Percentiles rank a stretch among this genome's conserved stretches.
Evolutionary conservation across 345 rosid species (phyloP).

Genomic region (Geranium rotundifolium): DNA sequence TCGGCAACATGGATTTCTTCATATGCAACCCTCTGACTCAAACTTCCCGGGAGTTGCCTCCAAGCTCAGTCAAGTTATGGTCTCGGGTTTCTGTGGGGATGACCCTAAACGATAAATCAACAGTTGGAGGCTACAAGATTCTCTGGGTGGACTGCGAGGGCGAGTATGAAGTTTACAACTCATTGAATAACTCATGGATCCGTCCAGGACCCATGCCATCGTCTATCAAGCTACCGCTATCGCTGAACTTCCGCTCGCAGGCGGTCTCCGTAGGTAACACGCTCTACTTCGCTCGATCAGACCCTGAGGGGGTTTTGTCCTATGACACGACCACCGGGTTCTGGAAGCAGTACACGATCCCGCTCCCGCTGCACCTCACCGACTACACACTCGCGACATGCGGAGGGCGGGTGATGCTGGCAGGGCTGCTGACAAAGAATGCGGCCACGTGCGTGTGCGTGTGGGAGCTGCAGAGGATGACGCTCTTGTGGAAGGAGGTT

Average conservation of each 20-base stretch:
- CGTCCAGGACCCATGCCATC: conserved; percentile 68
- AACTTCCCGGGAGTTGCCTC: conserved; percentile 77
- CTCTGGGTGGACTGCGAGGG: conserved; percentile 90
- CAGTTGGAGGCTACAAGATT: conserved; percentile 58
- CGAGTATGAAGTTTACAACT: conserved; percentile 90
- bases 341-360: conserved; percentile 74
- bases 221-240: conserved; percentile 60
- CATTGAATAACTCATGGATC: conserved; percentile 56
- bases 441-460: conserved; percentile 97
- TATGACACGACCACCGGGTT: conserved; percentile 56
- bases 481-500: conserved; percentile 99
- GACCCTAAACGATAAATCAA: conserved; percentile 50
- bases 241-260: conserved; percentile 81
- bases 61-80: conserved; percentile 81
- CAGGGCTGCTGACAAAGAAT: conserved; percentile 78
- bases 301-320: conserved; percentile 85
- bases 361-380: conserved; percentile 60
- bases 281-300: conserved; percentile 80
- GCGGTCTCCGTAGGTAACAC: conserved; percentile 51
- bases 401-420: conserved; percentile 73
- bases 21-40: conserved; percentile 83
- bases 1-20: conserved; percentile 75
- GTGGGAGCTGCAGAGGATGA: conserved; percentile 99
- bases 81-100: conserved; percentile 89
- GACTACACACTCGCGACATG: conserved; percentile 86